Evolutionary conservation across 352 stramenopile genomes (phyloP), one percentile per base, ranked within the genome.

Genomic region (Globisporangium nodosum): DNA sequence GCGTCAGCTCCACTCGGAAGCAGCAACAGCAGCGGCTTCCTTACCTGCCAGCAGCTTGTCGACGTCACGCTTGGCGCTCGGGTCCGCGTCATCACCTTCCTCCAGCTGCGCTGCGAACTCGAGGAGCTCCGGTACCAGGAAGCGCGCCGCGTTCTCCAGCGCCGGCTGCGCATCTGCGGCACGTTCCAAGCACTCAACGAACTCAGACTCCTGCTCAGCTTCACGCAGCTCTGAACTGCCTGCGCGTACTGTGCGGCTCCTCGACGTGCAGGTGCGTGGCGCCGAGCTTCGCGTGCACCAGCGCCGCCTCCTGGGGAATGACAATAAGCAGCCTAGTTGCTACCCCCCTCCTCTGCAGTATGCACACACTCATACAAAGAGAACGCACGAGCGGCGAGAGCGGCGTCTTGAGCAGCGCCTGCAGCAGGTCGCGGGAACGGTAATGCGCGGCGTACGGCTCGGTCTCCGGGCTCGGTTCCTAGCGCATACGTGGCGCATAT

Each of bases 361-460:
- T 39, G 8, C 2, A 39, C 33, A 9, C 8, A 27, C 24, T 27
- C 24, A 27, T 11, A 39, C 33, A 13, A 52, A 5, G 31, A 8
- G 12, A 5, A 52, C 73, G 35, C 54, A 86, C 76, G 8, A 66
- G 52, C 2, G 67, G 61, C 3, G 55, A 42, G n/a, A 73, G 53
- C 6, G 52, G 20, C 18, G 73, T 74, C 33, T 65, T 73, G 46
- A 80, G 67, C 47, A 79, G 65, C 56, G 81, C 84, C 54, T 78
- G 70, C 31, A 87, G 60, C 54, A 78, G 78, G 63, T 87, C 73
- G 37, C 81, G 66, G 37, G 72, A 69, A 30, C 69, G 73, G 63
- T 87, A 87, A 46, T 77, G 69, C 37, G 73, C 69, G 31, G 60
- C 64, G 64, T 85, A 85, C 40, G 79, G 76, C 54, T 62, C 66